Base-by-base conservation (phyloP, 495 filamentous ascomycete genomes). In the Trichoderma erinaceum region DNA sequence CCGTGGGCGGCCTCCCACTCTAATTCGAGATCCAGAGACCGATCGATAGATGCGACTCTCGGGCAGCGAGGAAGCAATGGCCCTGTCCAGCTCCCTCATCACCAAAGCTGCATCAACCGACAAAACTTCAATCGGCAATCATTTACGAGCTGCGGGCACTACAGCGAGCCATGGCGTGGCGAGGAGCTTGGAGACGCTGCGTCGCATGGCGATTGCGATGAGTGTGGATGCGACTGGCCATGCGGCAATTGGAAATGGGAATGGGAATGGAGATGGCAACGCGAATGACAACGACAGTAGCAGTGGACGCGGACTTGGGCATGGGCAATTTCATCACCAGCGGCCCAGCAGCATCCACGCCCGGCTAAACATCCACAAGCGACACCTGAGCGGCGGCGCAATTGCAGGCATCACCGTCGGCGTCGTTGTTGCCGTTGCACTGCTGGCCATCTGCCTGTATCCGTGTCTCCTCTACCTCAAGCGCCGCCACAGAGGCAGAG, bases 371-470 rank as follows among this genome's bases (percentile, higher is more conserved):
- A 27, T 48, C 15, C 25, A 38, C 0, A 35, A 48, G 65, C 65
- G 44, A 43, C 18, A 29, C 23, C 65, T 67, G 44, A 29, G 15
- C 38, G 69, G 71, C 48, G 74, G 76, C 25, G 71, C 71, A 64
- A 76, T 78, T 66, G 77, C 76, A 35, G 77, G 77, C 69, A 74
- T 72, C 71, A 74, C 75, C 70, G 67, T 79, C 56, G 77, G 77
- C 16, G 73, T 72, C 7, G 71, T 77, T 23, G 67, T 75, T 64
- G 77, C 74, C 56, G 71, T 69, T 43, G 68, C 71, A 65, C 70
- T 79, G 63, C 66, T 79, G 38, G 68, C 74, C 29, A 63, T 77
- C 41, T 76, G 75, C 66, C 23, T 75, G 56, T 71, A 75, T 25
- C 77, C 75, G 67, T 75, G 76, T 69, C 64, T 76, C 64, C 66